Evolutionary conservation across 306 rosid genomes (phyloP).

Genomic region (Abrus pulchellus): DNA sequence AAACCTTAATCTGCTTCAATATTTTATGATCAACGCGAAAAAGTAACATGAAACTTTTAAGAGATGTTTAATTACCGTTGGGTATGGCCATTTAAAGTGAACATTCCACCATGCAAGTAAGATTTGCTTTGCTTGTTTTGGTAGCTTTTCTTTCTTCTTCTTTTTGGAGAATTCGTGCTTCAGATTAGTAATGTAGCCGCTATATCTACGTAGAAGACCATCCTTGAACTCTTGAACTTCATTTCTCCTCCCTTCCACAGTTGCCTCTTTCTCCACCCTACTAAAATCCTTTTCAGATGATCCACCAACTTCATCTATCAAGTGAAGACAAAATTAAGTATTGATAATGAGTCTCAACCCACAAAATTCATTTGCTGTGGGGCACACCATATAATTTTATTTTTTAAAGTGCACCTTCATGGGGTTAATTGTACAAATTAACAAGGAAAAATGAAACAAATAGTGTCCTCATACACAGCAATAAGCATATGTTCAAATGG

Average conservation of each 20-base stretch:
- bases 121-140: slow-evolving; percentile 72
- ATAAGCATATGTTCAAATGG: no score
- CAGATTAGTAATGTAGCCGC: slow-evolving; percentile 69
- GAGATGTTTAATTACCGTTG: slow-evolving; percentile 61
- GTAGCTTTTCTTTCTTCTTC: slow-evolving; percentile 77
- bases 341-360: background rate
- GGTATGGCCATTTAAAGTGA: slow-evolving; percentile 90
- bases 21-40: no score
- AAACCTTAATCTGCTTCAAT: no score
- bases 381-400: no score
- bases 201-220: slow-evolving; percentile 64
- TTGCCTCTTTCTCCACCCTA: slow-evolving; percentile 56
- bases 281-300: slow-evolving; percentile 60
- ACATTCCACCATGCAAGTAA: slow-evolving; percentile 81
- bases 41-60: background rate
- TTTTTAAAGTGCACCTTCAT: background rate
- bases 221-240: slow-evolving; percentile 72
- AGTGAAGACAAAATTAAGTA: background rate
- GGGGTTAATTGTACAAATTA: background rate
- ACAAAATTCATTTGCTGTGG: background rate
- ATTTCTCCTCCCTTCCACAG: slow-evolving; percentile 33
- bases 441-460: no score
- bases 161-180: slow-evolving; percentile 72
- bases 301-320: slow-evolving; percentile 56
- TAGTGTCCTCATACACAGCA: no score